These are phyloP conservation scores for Ballota nigra DNA, from an alignment of 257 asterid genomes.

Conservation along the genomic window DNA sequence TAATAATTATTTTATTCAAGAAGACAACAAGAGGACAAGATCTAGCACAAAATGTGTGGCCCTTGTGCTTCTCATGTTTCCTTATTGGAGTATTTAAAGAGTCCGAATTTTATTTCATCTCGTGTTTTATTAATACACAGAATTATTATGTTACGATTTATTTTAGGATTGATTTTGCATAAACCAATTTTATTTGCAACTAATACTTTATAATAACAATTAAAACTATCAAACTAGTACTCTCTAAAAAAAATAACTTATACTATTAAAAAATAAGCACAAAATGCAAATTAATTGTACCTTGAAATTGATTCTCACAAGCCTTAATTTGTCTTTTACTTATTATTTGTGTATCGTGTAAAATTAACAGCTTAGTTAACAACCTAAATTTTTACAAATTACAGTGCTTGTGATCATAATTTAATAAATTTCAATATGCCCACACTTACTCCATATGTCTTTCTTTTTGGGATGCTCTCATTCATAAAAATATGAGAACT, in stretches of 20 bases:
- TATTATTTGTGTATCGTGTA: background rate
- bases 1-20: slow-evolving; percentile 16
- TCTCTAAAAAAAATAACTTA: too few species aligned
- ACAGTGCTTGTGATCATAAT: background rate
- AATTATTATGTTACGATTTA: background rate
- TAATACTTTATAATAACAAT: too few species aligned
- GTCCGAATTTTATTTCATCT: background rate
- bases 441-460: too few species aligned
- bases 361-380: too few species aligned
- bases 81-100: slow-evolving; percentile 21
- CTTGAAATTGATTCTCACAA: too few species aligned
- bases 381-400: background rate
- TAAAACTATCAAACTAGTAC: too few species aligned
- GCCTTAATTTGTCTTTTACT: too few species aligned
- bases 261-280: too few species aligned
- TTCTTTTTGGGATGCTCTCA: background rate
- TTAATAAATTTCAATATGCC: too few species aligned
- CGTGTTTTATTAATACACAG: background rate
- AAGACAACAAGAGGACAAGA: slow-evolving; percentile 43
- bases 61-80: slow-evolving; percentile 28
- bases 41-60: slow-evolving; percentile 27
- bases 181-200: too few species aligned
- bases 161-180: too few species aligned
- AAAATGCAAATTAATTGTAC: too few species aligned
- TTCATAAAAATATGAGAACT: background rate